Percentiles rank a stretch among this genome's conserved stretches.
phyloP scores from a whole-genome alignment of 768 basidiomycete species.

The Mycena maculata region DNA sequence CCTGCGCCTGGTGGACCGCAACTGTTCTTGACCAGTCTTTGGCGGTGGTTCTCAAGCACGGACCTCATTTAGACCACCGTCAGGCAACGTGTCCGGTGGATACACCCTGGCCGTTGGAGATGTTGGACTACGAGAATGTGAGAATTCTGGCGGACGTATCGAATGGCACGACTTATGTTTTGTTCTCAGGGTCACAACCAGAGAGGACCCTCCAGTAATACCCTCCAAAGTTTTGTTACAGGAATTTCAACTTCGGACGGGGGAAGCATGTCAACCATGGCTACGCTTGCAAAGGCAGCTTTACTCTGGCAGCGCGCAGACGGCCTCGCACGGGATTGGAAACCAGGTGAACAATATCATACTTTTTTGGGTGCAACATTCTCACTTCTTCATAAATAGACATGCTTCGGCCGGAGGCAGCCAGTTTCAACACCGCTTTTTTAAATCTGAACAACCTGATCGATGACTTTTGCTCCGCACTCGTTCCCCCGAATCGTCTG shows the following conservation, averaged over 20 bases:
- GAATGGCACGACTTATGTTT: no score
- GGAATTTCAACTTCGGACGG: slow-evolving; percentile 3
- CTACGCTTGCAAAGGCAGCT: slow-evolving; percentile 21
- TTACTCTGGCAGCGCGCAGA: slow-evolving; percentile 25
- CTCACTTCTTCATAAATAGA: slow-evolving; percentile 5
- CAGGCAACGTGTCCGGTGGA: slow-evolving; percentile 36
- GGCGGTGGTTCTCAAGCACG: slow-evolving; percentile 55
- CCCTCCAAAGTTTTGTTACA: slow-evolving; percentile 12
- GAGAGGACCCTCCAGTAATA: slow-evolving; percentile 40
- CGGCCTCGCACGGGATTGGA: slow-evolving; percentile 9
- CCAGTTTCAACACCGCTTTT: slow-evolving; percentile 28
- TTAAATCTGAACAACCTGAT: slow-evolving; percentile 38
- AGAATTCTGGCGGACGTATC: background rate
- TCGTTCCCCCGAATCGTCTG: slow-evolving; percentile 26
- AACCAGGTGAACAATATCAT: slow-evolving; percentile 10
- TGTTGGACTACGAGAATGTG: slow-evolving; percentile 50
- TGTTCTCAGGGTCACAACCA: slow-evolving; percentile 39
- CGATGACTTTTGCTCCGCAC: slow-evolving; percentile 35
- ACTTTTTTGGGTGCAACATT: no score
- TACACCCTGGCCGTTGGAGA: slow-evolving; percentile 54
- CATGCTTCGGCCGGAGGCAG: slow-evolving; percentile 1
- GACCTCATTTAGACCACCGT: slow-evolving; percentile 38
- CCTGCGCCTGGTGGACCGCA: slow-evolving; percentile 52
- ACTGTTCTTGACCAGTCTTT: slow-evolving; percentile 51
- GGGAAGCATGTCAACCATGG: slow-evolving; percentile 14